Conservation (phyloP, 345 rosid species). For the Salix caprea region DNA sequence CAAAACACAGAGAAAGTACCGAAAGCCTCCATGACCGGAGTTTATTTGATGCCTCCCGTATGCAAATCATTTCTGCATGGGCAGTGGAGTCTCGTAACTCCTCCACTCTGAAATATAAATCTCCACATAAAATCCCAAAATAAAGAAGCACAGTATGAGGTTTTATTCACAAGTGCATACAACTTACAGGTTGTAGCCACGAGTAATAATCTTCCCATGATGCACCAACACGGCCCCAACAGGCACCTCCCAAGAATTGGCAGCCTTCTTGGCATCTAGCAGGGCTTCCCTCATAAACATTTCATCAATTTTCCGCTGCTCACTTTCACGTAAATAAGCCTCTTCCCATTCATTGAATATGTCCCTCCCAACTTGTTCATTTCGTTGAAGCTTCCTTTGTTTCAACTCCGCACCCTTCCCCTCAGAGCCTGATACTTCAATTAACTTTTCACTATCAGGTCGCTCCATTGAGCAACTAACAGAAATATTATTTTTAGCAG, state of each 20-base stretch:
- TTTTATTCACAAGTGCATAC: not conserved
- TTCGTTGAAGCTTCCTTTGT: conserved; percentile 68
- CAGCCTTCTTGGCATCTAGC: conserved; percentile 88
- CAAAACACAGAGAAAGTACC: conserved; percentile 39
- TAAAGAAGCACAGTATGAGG: conserved; percentile 12
- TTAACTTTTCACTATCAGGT: conserved; percentile 32
- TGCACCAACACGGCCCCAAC: conserved; percentile 95
- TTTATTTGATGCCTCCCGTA: conserved; percentile 76
- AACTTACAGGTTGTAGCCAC: conserved; percentile 89
- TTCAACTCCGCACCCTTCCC: conserved; percentile 39
- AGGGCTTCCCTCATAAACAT: conserved; percentile 94
- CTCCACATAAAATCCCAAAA: conserved; percentile 7
- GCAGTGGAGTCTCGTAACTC: conserved; percentile 93
- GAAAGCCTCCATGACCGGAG: conserved; percentile 83
- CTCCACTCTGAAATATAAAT: conserved; percentile 68
- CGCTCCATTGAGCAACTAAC: conserved; percentile 40
- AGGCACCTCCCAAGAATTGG: conserved; percentile 96
- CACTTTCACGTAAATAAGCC: conserved; percentile 63
- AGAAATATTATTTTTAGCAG: conserved; percentile 31
- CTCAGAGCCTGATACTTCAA: conserved; percentile 34
- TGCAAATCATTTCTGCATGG: conserved; percentile 95
- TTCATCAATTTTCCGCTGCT: conserved; percentile 70
- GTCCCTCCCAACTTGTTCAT: conserved; percentile 62
- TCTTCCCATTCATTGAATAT: conserved; percentile 98
- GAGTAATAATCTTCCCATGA: conserved; percentile 80